Conservation (phyloP, 2,329 filamentous ascomycete genomes). For the Phoma sp. region DNA sequence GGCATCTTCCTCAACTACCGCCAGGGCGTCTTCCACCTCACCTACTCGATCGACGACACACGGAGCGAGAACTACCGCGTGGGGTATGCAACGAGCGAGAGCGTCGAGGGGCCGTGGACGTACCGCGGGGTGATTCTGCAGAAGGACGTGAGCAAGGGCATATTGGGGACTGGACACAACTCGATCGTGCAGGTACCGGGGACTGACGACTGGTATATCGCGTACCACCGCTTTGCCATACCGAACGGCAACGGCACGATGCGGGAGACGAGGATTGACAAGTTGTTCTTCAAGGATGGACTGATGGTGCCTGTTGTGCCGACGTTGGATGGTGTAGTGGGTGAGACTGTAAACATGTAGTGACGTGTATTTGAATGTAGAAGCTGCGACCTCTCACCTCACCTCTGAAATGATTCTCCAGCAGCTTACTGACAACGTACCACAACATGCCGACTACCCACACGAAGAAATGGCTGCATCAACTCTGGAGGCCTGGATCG, state of each 20-base stretch:
- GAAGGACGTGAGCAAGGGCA: conserved; percentile 30
- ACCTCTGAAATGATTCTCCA: too few species aligned
- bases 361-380: too few species aligned
- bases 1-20: conserved; percentile 37
- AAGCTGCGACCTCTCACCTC: too few species aligned
- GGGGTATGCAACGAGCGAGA: conserved; percentile 32
- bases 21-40: conserved; percentile 33
- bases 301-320: conserved; percentile 34
- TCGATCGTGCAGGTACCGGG: conserved; percentile 36
- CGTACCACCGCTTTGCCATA: conserved; percentile 38
- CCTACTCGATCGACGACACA: conserved; percentile 40
- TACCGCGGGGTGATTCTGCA: conserved; percentile 34
- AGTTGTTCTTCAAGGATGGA: conserved; percentile 33
- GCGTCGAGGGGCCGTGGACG: conserved; percentile 34
- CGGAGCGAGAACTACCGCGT: conserved; percentile 36
- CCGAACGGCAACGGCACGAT: conserved; percentile 32
- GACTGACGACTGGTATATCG: conserved; percentile 41
- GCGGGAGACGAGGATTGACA: conserved; percentile 35
- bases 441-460: too few species aligned
- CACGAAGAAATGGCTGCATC: too few species aligned
- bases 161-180: conserved; percentile 34
- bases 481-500: too few species aligned
- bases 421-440: too few species aligned
- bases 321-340: conserved; percentile 30
- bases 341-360: neutral